Conservation (phyloP, 345 rosid species). For the Arabidopsis suecica region DNA sequence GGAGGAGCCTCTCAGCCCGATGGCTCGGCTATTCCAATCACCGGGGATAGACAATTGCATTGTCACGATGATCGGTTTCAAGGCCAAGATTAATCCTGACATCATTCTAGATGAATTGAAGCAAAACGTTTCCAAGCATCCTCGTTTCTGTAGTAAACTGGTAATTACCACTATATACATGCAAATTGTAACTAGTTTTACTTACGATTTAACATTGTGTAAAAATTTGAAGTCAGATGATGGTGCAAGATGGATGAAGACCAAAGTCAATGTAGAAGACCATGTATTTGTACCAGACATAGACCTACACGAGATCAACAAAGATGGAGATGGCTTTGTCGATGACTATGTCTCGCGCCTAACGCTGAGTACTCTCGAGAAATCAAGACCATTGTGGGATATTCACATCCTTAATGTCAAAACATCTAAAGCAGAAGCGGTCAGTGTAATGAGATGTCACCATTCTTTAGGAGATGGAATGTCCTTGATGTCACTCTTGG, state of each 20-base stretch:
- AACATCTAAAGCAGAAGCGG: constrained; percentile 63
- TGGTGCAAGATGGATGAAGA: constrained; percentile 59
- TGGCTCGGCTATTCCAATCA: constrained; percentile 56
- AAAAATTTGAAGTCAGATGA: not conserved
- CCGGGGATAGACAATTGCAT: not conserved
- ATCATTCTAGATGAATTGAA: constrained; percentile 51
- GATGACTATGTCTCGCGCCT: constrained; percentile 67
- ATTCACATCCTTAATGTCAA: constrained; percentile 65
- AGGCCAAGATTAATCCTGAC: constrained; percentile 47
- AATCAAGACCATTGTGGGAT: constrained; percentile 73
- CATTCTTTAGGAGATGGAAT: constrained; percentile 59
- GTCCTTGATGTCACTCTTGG: constrained; percentile 58
- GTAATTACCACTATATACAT: constrained; percentile 11
- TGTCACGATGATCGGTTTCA: constrained; percentile 43
- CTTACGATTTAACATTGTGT: not conserved
- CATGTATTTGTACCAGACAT: constrained; percentile 57
- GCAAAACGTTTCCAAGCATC: constrained; percentile 63
- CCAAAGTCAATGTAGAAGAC: constrained; percentile 55
- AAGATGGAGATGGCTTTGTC: constrained; percentile 51
- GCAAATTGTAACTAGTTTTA: too few species aligned
- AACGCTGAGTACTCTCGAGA: constrained; percentile 55
- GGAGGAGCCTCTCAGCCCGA: constrained; percentile 57
- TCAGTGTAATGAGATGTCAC: constrained; percentile 48
- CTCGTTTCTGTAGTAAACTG: constrained; percentile 77
- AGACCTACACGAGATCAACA: constrained; percentile 39